phyloP scores from a whole-genome alignment of 352 stramenopile species.

The Pythium guiyangense region DNA sequence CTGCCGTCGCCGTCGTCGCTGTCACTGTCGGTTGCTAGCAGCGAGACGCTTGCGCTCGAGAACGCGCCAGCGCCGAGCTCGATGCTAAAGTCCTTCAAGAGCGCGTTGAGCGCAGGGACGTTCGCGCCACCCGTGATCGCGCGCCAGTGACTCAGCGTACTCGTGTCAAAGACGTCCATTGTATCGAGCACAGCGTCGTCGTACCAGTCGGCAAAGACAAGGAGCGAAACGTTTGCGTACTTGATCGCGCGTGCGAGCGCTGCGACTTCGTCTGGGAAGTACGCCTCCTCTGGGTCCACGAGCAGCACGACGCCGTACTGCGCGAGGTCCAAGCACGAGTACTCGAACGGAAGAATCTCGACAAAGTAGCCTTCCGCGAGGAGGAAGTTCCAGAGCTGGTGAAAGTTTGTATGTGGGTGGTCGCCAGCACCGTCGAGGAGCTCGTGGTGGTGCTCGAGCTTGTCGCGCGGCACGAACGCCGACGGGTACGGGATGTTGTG shows the following conservation, averaged over 20 bases:
- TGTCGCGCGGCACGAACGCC: conserved; percentile 74
- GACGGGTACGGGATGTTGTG: conserved; percentile 87
- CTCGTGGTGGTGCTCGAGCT: conserved; percentile 57
- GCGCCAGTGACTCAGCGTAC: conserved; percentile 74
- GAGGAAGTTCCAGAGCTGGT: conserved; percentile 76
- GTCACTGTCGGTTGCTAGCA: conserved; percentile 25
- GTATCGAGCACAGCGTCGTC: conserved; percentile 50
- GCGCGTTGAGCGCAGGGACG: conserved; percentile 61
- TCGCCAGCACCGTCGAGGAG: conserved; percentile 76
- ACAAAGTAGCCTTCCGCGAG: conserved; percentile 60
- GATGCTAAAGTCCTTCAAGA: conserved; percentile 66
- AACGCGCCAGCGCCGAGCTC: conserved; percentile 54
- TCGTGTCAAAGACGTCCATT: conserved; percentile 79
- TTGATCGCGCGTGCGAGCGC: conserved; percentile 53
- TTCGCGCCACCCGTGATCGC: conserved; percentile 78
- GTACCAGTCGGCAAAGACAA: conserved; percentile 84
- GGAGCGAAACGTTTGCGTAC: conserved; percentile 60
- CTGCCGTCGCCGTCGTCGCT: conserved; percentile 15
- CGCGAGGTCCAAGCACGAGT: conserved; percentile 60
- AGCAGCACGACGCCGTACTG: conserved; percentile 77
- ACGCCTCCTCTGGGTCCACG: conserved; percentile 80
- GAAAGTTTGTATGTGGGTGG: conserved; percentile 85
- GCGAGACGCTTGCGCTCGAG: conserved; percentile 39
- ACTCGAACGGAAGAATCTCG: conserved; percentile 79
- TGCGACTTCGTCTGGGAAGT: conserved; percentile 59